Evolutionary conservation across 306 rosid species (phyloP).

Genomic region (Senna siamea): DNA sequence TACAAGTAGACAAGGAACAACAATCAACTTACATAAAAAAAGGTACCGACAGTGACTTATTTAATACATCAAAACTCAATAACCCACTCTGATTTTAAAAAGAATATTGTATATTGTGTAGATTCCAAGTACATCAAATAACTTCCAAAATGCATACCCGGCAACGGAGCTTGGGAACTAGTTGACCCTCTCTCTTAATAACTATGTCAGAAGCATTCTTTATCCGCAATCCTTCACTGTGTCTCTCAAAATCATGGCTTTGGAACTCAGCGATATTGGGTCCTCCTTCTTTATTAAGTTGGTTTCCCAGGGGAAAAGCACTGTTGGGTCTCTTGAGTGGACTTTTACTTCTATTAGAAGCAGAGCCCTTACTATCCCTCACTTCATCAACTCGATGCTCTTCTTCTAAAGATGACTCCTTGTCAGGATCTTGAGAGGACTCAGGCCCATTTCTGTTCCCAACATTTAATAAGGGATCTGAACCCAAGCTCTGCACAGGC

Average conservation of each 20-base stretch:
- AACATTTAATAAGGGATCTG: slow-evolving; percentile 51
- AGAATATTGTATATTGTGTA: not conserved
- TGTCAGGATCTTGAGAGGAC: slow-evolving; percentile 45
- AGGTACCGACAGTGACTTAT: slow-evolving; percentile 14
- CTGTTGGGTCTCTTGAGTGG: slow-evolving; percentile 78
- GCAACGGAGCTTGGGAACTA: slow-evolving; percentile 80
- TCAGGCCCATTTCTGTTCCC: slow-evolving; percentile 44
- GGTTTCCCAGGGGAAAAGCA: slow-evolving; percentile 65
- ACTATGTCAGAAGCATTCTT: slow-evolving; percentile 68
- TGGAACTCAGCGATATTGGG: slow-evolving; percentile 77
- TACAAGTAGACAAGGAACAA: slow-evolving; percentile 33
- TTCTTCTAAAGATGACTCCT: slow-evolving; percentile 42
- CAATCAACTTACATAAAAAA: slow-evolving; percentile 21
- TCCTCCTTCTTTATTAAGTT: slow-evolving; percentile 53
- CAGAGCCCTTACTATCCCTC: slow-evolving; percentile 37
- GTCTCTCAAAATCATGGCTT: slow-evolving; percentile 62
- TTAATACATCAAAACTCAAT: slow-evolving; percentile 11
- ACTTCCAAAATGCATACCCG: slow-evolving; percentile 65
- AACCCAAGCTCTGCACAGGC: slow-evolving; percentile 36
- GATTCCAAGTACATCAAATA: slow-evolving; percentile 20
- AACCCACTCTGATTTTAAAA: not conserved
- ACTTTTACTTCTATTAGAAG: slow-evolving; percentile 50
- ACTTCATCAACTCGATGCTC: slow-evolving; percentile 48
- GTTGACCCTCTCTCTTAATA: slow-evolving; percentile 59
- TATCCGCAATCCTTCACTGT: slow-evolving; percentile 49